Evolutionary conservation across 176 grass and related monocot species (phyloP).

Genomic region (Canna indica): DNA sequence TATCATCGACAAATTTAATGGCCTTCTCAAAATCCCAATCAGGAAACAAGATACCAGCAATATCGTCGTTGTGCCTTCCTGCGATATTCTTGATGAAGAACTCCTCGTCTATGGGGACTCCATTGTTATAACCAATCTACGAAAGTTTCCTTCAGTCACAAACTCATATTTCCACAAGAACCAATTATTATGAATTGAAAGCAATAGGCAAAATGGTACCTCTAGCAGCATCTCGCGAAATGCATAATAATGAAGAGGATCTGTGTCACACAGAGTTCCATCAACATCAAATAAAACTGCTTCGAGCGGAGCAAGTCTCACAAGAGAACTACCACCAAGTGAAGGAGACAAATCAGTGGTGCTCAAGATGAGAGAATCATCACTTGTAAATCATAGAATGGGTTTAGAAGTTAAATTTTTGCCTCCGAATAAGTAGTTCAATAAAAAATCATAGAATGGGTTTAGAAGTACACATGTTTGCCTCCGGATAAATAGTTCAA

Average conservation of each 20-base stretch:
- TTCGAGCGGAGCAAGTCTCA: constrained; percentile 47
- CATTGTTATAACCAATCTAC: constrained; percentile 95
- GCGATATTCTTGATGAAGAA: constrained; percentile 92
- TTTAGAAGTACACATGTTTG: neutral
- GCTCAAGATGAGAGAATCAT: neutral
- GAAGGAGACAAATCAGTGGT: neutral
- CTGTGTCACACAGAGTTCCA: constrained; percentile 78
- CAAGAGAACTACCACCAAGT: constrained; percentile 38
- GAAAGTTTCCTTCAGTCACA: neutral
- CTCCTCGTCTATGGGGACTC: constrained; percentile 67
- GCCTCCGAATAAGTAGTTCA: neutral
- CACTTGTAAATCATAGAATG: neutral
- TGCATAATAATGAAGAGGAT: constrained; percentile 73
- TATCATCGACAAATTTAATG: constrained; percentile 65
- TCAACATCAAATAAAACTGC: constrained; percentile 88
- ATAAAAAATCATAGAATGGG: neutral
- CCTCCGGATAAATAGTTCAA: neutral
- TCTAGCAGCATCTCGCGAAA: constrained; percentile 74
- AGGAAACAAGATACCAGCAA: constrained; percentile 66
- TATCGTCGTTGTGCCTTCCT: constrained; percentile 64
- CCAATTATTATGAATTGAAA: neutral
- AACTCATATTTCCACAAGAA: neutral
- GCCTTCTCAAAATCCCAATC: constrained; percentile 70
- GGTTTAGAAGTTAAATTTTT: neutral
- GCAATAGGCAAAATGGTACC: constrained; percentile 15